phyloP scores from a whole-genome alignment of 805 yeast species.

The Ogataea methylovora region DNA sequence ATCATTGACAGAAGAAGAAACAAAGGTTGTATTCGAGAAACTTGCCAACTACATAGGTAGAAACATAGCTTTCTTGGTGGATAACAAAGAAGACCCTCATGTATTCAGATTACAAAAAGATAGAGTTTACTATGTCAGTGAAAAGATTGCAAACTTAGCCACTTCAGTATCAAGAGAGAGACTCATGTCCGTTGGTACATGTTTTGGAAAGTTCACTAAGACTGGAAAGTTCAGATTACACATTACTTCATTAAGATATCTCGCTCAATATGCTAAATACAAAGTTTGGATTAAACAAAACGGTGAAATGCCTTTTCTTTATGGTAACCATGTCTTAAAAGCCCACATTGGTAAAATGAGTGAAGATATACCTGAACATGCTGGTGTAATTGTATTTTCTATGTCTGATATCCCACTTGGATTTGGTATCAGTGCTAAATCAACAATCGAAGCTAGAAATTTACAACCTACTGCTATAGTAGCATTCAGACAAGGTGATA shows the following conservation, averaged over 20 bases:
- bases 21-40: slow-evolving; percentile 92
- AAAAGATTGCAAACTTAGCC: slow-evolving; percentile 75
- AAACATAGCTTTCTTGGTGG: slow-evolving; percentile 81
- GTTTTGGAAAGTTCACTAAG: slow-evolving; percentile 95
- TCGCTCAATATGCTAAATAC: slow-evolving; percentile 84
- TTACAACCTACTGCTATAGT: slow-evolving; percentile 92
- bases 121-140: slow-evolving; percentile 89
- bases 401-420: slow-evolving; percentile 94
- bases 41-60: slow-evolving; percentile 96
- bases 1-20: slow-evolving; percentile 93
- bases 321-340: slow-evolving; percentile 92
- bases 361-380: slow-evolving; percentile 96
- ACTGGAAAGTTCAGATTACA: slow-evolving; percentile 95
- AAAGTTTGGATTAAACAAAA: slow-evolving; percentile 95
- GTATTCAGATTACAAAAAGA: slow-evolving; percentile 95
- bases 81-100: slow-evolving; percentile 80
- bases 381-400: slow-evolving; percentile 86
- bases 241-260: slow-evolving; percentile 77
- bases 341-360: slow-evolving; percentile 97
- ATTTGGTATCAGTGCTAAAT: slow-evolving; percentile 90
- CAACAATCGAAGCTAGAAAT: slow-evolving; percentile 80
- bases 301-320: slow-evolving; percentile 97
- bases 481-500: slow-evolving; percentile 94
- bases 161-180: slow-evolving; percentile 85
- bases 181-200: slow-evolving; percentile 86